Evolutionary conservation across 164 flowering plant genomes (phyloP).

Genomic region (Stephania yunnanensis): DNA sequence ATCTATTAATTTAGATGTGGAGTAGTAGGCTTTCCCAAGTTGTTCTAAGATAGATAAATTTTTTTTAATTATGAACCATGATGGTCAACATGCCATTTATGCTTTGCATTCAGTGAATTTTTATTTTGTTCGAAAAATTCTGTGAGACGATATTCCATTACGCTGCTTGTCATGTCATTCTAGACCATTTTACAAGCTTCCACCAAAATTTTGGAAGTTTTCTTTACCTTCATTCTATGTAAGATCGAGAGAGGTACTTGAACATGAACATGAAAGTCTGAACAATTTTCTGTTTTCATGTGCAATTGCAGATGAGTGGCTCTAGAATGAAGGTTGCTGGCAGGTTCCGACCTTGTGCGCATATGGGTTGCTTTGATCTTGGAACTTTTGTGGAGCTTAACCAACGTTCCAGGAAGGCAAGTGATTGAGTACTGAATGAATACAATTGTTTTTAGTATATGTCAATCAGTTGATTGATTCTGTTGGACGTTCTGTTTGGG

Average conservation of each 20-base stretch:
- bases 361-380: slow-evolving; percentile 98
- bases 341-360: slow-evolving; percentile 85
- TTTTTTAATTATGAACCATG: not conserved
- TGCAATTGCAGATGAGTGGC: slow-evolving; percentile 78
- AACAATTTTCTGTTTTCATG: not conserved
- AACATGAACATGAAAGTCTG: not conserved
- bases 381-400: slow-evolving; percentile 88
- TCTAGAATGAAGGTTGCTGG: slow-evolving; percentile 93
- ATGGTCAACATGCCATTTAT: not conserved
- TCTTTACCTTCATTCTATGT: not conserved
- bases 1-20: not conserved
- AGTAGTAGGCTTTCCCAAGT: not conserved
- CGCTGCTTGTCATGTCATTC: not conserved
- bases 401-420: slow-evolving; percentile 92
- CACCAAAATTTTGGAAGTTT: not conserved
- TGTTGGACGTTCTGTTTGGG: slow-evolving; percentile 4
- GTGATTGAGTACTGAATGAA: slow-evolving; percentile 10
- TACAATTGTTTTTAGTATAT: not conserved
- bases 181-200: not conserved
- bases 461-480: not conserved
- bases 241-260: not conserved
- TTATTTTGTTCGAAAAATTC: not conserved
- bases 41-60: not conserved
- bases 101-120: not conserved
- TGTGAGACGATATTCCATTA: not conserved